Conservation (phyloP, 1,139 yeast genomes). For the Geotrichum histeridarum region DNA sequence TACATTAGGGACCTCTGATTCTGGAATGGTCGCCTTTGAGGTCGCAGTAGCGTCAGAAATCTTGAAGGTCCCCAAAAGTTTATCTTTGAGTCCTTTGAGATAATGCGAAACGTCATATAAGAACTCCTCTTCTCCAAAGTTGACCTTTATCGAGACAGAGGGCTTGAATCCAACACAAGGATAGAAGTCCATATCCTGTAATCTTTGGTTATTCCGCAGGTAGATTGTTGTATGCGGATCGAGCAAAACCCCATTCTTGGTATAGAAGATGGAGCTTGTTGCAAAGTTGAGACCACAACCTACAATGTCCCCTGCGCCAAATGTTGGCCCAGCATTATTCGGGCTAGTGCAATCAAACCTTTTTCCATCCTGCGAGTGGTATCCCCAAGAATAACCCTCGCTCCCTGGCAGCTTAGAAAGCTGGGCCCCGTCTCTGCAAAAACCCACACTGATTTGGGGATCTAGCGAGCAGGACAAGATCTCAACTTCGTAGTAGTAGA, state of each 20-base stretch:
- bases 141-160: constrained; percentile 53
- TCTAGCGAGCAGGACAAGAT: constrained; percentile 32
- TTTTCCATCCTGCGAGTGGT: constrained; percentile 54
- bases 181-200: constrained; percentile 35
- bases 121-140: constrained; percentile 67
- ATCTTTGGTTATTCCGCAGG: background rate
- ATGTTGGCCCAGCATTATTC: constrained; percentile 40
- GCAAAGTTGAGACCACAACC: constrained; percentile 82
- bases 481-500: constrained; percentile 55
- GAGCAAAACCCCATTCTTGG: constrained; percentile 70
- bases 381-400: constrained; percentile 51
- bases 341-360: constrained; percentile 38
- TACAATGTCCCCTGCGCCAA: constrained; percentile 56
- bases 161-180: constrained; percentile 48
- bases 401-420: constrained; percentile 43
- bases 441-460: constrained; percentile 34
- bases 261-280: constrained; percentile 61
- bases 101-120: constrained; percentile 66
- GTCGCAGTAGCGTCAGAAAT: constrained; percentile 1
- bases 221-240: constrained; percentile 51
- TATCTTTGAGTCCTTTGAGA: constrained; percentile 45
- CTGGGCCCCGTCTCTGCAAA: constrained; percentile 32
- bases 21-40: background rate
- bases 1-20: constrained; percentile 38
- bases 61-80: constrained; percentile 19